Evolutionary conservation across 2,329 filamentous ascomycete genomes (phyloP), one percentile per base, ranked within the genome.

Genomic region (Aspergillus costaricaensis): DNA sequence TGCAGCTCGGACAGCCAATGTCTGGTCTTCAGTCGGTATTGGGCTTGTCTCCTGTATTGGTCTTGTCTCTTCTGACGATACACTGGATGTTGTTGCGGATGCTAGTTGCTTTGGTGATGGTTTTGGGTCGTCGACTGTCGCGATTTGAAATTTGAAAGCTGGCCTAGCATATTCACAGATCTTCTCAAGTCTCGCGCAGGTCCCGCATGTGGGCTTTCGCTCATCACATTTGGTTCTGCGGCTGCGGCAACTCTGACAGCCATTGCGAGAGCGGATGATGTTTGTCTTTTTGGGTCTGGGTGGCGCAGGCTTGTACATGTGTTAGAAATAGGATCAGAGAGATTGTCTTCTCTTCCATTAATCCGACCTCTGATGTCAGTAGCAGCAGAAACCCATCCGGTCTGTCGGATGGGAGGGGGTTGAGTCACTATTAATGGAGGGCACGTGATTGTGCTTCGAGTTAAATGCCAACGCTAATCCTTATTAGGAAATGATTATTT

Each of bases 201-300:
- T 70, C 23, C 65, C 64, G 51, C 69, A 71, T n/a, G 49, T 44
- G 38, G 68, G 69, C 17, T 64, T 68, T 41, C 61, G 59, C 58
- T 70, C 66, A 56, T 71, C 68, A 23, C 68, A 70, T 64, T 66
- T 68, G 7, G 62, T 65, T 44, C 58, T 48, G 30, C 65, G 48
- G 17, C 63, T 38, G n/a, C 63, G 65, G 36, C 65, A 68, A n/a
- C 41, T 54, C 44, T 62, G 63, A 47, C 66, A 67, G 25, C 66
- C 62, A 39, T 57, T 65, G n/a, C 65, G 63, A 25, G 64, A 67
- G 10, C 65, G 66, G n/a, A 62, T 44, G 25, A 68, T 67, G 36
- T 62, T 39, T 5, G 65, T 68, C 36, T 66, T 66, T 39, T 66
- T 67, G 0, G 58, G 58, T 23, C 66, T 64, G 3, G 62, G 61